Percentiles rank a stretch among this genome's conserved stretches.
These are phyloP conservation scores for Conoideocrella luteorostrata DNA, from an alignment of 2,329 filamentous ascomycete genomes.

Conservation along the genomic window DNA sequence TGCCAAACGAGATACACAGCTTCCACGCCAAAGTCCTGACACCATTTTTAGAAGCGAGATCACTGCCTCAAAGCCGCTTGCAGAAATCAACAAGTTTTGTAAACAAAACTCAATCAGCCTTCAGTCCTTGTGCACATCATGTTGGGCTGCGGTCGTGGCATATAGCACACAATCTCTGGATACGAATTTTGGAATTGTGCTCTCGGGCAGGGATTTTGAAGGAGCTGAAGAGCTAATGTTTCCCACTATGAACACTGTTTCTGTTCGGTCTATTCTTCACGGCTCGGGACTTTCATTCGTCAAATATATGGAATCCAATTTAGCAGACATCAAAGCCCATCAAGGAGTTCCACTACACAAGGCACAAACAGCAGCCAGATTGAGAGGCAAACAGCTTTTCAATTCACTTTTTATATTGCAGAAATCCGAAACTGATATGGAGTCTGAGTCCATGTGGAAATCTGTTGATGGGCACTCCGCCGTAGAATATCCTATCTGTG, in stretches of 20 bases:
- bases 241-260: conserved; percentile 87
- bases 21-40: conserved; percentile 1
- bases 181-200: conserved; percentile 72
- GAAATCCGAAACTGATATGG: conserved; percentile 19
- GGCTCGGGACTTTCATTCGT: conserved; percentile 60
- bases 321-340: conserved; percentile 58
- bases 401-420: conserved; percentile 53
- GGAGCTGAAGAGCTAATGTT: conserved; percentile 65
- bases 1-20: background rate
- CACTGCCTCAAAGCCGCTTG: conserved; percentile 1
- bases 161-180: conserved; percentile 59
- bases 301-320: conserved; percentile 64
- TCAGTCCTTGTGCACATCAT: conserved; percentile 69
- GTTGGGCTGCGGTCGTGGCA: conserved; percentile 68
- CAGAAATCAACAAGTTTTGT: conserved; percentile 48
- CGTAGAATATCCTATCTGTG: conserved; percentile 75
- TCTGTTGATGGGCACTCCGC: conserved; percentile 59
- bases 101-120: conserved; percentile 60
- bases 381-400: conserved; percentile 37
- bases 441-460: conserved; percentile 40
- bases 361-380: conserved; percentile 41
- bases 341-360: conserved; percentile 74
- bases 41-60: conserved; percentile 11
- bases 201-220: conserved; percentile 77
- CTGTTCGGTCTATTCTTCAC: conserved; percentile 66